Evolutionary conservation across 805 yeast genomes (phyloP).

Genomic region (Wickerhamomyces kurtzmanii): DNA sequence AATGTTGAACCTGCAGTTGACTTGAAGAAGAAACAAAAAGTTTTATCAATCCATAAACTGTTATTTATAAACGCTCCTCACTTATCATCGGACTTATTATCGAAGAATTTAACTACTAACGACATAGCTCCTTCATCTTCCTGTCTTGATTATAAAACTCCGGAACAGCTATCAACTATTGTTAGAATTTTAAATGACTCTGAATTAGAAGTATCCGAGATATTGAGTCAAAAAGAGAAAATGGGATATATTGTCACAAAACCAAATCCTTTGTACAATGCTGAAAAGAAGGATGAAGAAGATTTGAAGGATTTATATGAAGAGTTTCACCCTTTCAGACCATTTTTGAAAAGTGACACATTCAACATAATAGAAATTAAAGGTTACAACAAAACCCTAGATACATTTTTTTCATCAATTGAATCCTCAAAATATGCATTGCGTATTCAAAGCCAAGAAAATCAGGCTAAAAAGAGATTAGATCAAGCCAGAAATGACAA

Average conservation of each 20-base stretch:
- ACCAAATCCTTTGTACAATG: constrained; percentile 39
- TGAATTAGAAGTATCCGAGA: constrained; percentile 27
- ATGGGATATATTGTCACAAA: constrained; percentile 59
- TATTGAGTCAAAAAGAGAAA: constrained; percentile 25
- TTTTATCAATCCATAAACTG: constrained; percentile 58
- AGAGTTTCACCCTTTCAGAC: constrained; percentile 62
- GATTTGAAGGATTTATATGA: constrained; percentile 45
- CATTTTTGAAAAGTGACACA: constrained; percentile 28
- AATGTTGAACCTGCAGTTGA: constrained; percentile 5
- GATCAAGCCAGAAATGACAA: constrained; percentile 71
- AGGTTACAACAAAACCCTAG: constrained; percentile 79
- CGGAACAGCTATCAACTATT: constrained; percentile 19
- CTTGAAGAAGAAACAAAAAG: constrained; percentile 28
- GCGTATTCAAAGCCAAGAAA: constrained; percentile 66
- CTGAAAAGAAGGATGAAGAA: constrained; percentile 26
- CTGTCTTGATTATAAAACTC: constrained; percentile 19
- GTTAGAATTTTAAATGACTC: constrained; percentile 36
- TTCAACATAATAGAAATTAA: constrained; percentile 31
- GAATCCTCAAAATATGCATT: constrained; percentile 74
- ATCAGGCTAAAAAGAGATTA: constrained; percentile 64
- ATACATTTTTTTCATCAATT: constrained; percentile 72
- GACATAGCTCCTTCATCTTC: constrained; percentile 38
- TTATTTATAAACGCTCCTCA: constrained; percentile 61
- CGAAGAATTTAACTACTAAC: constrained; percentile 36
- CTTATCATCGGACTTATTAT: constrained; percentile 70